Base-by-base conservation (phyloP, 1,284 basidiomycete genomes). In the Marasmius tenuissimus region DNA sequence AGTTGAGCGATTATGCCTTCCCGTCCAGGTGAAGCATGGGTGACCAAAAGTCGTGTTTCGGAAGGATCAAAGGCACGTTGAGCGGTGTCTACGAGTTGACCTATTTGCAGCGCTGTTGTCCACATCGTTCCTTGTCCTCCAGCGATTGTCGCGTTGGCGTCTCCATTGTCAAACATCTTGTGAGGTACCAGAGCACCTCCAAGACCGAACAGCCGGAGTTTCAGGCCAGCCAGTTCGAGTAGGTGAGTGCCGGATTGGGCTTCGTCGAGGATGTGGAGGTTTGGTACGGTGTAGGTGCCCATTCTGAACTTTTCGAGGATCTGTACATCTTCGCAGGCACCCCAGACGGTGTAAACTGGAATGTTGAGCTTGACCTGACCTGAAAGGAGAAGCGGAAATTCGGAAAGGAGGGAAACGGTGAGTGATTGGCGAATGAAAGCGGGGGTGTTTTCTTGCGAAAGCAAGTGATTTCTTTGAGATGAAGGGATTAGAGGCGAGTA, bases 71-170 rank as follows among this genome's bases (percentile, higher is more conserved):
- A 96, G 53, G 96, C 94, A 66, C 96, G 88, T 73, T 98, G 94
- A 2, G 97, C 95, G 1, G 96, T 98, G 76, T 99, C 97, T 60
- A 99, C 90, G 49, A 99, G 88, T 76, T 99, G 97, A 65, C 97
- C 97, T 49, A 99, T 93, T 76, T 99, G 97, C 33, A 99, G 84
- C 5, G 95, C 93, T 0, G 97, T 99, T 0, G 95, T 94, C 97
- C 97, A 99, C 91, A 98, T 98, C 22, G 96, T 98, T 34, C 97
- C 97, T 72, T 95, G 93, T 1, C 94, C 97, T 50, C 97, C 97
- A 0, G 97, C 97, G 66, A 99, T 98, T 11, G 97, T 98, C 2
- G 94, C 96, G 54, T 82, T 87, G 1, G 96, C 97, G 59, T 97
- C 94, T 1, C 97, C 94, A 66, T 96, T 96, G 83, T 97, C 93